Evolutionary conservation across 139 green algal species (phyloP), one percentile per base, ranked within the genome.

Genomic region (Picochlorum sp.): DNA sequence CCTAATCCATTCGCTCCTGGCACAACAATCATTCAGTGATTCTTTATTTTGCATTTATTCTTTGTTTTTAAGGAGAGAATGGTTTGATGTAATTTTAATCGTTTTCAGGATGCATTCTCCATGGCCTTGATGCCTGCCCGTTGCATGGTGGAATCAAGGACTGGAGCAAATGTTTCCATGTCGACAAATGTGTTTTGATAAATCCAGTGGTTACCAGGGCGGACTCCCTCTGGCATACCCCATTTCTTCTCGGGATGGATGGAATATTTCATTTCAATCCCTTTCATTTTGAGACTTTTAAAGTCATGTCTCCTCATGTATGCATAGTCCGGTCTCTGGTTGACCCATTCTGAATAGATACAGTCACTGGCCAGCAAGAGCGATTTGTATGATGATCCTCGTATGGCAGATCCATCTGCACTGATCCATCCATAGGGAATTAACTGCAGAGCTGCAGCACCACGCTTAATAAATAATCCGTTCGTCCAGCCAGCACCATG

Each of bases 1-100:
- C 59, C 66, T 26, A 94, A 94, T 67, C 86, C 86, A 37, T 93
- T 93, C 64, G 34, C 47, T 3, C 47, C 47, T 13, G 47, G 47
- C 2, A 54, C 47, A 3, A 54, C 47, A 54, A 21, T 54, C 47
- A 21, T 54, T 54, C 47, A 54, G 6, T 54, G n/a, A 21, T 26
- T 21, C 11, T 54, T 26, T 54, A 20, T 54, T 21, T 54, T 54
- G 47, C 34, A 41, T 41, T 41, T 41, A 41, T 41, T 41, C 14
- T 11, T 0, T 41, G 0, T 41, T 41, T 41, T 41, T n/a, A n/a
- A n/a, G n/a, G n/a, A n/a, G n/a, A n/a, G n/a, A n/a, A n/a, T n/a
- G 34, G 6, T 21, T 54, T 54, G 15, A 54, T 26, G 16, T 23
- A 20, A 54, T 26, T 54, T 24, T 13, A 54, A 54, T 54, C 15